phyloP scores from a whole-genome alignment of 805 yeast species.

The Candida yuanshanica region DNA sequence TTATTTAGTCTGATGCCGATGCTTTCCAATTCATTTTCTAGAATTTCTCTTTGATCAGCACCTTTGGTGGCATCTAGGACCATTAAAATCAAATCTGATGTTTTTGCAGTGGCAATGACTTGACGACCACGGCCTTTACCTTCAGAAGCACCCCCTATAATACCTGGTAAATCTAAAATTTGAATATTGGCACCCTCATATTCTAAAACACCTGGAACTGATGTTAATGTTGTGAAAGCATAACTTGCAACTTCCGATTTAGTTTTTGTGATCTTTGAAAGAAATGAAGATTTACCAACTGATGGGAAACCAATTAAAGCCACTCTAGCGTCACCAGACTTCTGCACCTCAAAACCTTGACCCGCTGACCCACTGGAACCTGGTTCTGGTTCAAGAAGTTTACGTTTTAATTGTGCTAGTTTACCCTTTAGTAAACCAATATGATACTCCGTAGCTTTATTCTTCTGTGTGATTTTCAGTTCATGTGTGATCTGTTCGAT shows the following conservation, averaged over 20 bases:
- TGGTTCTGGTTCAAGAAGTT: constrained; percentile 84
- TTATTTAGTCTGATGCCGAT: constrained; percentile 91
- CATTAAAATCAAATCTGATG: constrained; percentile 90
- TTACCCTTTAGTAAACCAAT: constrained; percentile 92
- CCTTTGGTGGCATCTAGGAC: constrained; percentile 94
- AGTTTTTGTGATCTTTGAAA: constrained; percentile 86
- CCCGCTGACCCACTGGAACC: constrained; percentile 60
- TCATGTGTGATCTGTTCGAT: constrained; percentile 82
- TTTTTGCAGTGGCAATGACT: constrained; percentile 92
- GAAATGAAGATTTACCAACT: constrained; percentile 90
- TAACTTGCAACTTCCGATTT: constrained; percentile 93
- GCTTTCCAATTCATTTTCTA: constrained; percentile 85
- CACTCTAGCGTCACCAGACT: constrained; percentile 94
- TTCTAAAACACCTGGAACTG: constrained; percentile 93
- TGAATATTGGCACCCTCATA: constrained; percentile 97
- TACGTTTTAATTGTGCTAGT: constrained; percentile 86
- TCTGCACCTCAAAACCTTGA: constrained; percentile 88
- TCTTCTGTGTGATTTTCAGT: constrained; percentile 91
- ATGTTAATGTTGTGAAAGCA: constrained; percentile 92
- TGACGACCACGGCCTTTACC: constrained; percentile 98
- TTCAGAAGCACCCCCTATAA: constrained; percentile 92
- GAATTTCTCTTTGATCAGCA: constrained; percentile 76
- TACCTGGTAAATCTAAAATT: constrained; percentile 96
- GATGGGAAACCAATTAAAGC: constrained; percentile 96
- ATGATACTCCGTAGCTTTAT: constrained; percentile 97